Conservation (phyloP, 2,329 filamentous ascomycete species). For the Magnaporthiopsis incrustans region DNA sequence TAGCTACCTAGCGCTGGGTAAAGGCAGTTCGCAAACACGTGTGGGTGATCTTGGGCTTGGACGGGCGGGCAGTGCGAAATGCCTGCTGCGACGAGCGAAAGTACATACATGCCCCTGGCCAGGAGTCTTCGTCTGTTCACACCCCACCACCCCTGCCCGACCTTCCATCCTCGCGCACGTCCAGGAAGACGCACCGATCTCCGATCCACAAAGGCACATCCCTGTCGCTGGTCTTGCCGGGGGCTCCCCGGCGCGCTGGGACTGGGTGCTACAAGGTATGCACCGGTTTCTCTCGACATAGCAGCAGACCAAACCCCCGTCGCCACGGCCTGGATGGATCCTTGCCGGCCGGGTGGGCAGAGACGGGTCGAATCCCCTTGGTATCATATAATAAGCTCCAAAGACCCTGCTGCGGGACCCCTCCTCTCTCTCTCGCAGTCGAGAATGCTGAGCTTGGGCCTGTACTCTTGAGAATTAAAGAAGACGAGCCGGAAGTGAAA, state of each 20-base stretch:
- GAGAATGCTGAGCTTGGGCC: slow-evolving; percentile 3
- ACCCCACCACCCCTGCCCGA: too few relatives aligned
- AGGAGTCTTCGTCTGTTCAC: too few relatives aligned
- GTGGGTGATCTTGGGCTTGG: too few relatives aligned
- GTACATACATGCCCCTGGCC: neutral
- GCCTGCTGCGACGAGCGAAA: neutral
- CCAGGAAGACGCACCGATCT: slow-evolving; percentile 3
- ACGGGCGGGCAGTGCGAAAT: neutral
- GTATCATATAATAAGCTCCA: slow-evolving; percentile 8
- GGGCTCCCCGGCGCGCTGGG: neutral
- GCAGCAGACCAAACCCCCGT: neutral
- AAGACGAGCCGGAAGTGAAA: slow-evolving; percentile 3
- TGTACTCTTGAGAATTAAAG: slow-evolving; percentile 2
- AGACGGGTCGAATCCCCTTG: neutral
- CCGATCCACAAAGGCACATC: slow-evolving; percentile 1
- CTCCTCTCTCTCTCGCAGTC: neutral
- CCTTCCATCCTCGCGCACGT: neutral
- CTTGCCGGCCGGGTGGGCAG: slow-evolving; percentile 4
- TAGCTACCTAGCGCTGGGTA: neutral
- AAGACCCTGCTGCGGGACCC: slow-evolving; percentile 7
- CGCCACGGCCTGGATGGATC: slow-evolving; percentile 3
- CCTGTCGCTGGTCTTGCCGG: neutral
- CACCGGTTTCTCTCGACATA: neutral
- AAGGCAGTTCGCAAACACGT: neutral
- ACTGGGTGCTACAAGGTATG: neutral